These are phyloP conservation scores for Alternaria consortialis DNA, from an alignment of 2,329 filamentous ascomycete genomes.

Conservation along the genomic window DNA sequence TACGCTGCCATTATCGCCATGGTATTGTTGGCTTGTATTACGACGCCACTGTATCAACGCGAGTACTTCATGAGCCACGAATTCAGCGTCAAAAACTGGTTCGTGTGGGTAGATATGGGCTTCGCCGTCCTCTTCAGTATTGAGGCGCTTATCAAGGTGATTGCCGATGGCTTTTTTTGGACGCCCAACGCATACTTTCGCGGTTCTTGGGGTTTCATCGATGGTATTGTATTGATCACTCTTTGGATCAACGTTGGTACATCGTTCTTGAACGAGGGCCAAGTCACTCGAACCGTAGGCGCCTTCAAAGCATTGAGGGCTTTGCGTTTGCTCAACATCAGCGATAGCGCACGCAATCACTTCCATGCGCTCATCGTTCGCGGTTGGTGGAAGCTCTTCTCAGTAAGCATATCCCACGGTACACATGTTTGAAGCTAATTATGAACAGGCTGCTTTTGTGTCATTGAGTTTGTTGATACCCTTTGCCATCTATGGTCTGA, in stretches of 20 bases:
- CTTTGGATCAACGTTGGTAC: conserved; percentile 95
- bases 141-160: conserved; percentile 89
- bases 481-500: conserved; percentile 95
- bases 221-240: conserved; percentile 88
- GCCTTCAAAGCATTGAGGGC: conserved; percentile 97
- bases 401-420: conserved; percentile 59
- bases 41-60: conserved; percentile 92
- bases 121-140: conserved; percentile 87
- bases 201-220: conserved; percentile 96
- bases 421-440: conserved; percentile 12
- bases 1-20: conserved; percentile 95
- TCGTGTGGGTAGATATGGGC: conserved; percentile 89
- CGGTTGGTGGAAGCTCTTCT: conserved; percentile 92
- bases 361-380: conserved; percentile 97
- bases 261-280: conserved; percentile 80
- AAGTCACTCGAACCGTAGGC: conserved; percentile 87
- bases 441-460: conserved; percentile 78
- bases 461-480: conserved; percentile 93
- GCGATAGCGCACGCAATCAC: conserved; percentile 92
- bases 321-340: conserved; percentile 89
- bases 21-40: conserved; percentile 95
- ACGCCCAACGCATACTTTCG: conserved; percentile 97
- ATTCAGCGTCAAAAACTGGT: conserved; percentile 81
- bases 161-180: conserved; percentile 95
- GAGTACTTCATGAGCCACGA: conserved; percentile 74